These are phyloP conservation scores for Hypoxylon sp. DNA, from an alignment of 2,329 filamentous ascomycete species.

Conservation along the genomic window DNA sequence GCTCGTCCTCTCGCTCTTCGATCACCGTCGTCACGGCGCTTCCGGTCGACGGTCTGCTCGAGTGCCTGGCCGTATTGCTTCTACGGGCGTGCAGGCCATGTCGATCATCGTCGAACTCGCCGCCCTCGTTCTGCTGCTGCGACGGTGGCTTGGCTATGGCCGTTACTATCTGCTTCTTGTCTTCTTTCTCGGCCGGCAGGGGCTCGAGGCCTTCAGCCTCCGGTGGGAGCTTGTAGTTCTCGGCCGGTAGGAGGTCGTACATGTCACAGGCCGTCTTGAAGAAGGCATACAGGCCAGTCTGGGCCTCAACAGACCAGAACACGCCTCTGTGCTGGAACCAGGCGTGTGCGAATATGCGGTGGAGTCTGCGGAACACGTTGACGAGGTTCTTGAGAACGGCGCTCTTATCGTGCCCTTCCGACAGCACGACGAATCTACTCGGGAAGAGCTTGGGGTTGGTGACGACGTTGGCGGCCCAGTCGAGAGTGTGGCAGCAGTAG, in stretches of 20 bases:
- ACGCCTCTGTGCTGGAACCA: conserved; percentile 98
- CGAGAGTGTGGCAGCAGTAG: conserved; percentile 97
- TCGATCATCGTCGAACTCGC: conserved; percentile 58
- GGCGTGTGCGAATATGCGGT: conserved; percentile 96
- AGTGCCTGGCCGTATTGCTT: conserved; percentile 82
- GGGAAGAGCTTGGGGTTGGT: conserved; percentile 96
- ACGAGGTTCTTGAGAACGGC: conserved; percentile 82
- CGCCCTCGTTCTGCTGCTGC: conserved; percentile 40
- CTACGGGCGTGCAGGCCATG: conserved; percentile 58
- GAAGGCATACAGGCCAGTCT: conserved; percentile 92
- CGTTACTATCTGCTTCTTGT: conserved; percentile 48
- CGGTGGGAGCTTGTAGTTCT: conserved; percentile 94
- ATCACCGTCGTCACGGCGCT: conserved; percentile 82
- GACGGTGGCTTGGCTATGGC: conserved; percentile 44
- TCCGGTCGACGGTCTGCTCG: conserved; percentile 81
- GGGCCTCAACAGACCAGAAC: conserved; percentile 91
- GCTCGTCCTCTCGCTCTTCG: conserved; percentile 81
- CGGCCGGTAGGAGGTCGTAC: conserved; percentile 86
- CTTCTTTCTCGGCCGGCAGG: conserved; percentile 52
- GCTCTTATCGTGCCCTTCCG: conserved; percentile 65
- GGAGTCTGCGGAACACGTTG: conserved; percentile 92
- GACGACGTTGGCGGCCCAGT: conserved; percentile 95
- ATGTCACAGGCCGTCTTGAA: conserved; percentile 97
- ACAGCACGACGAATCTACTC: conserved; percentile 72
- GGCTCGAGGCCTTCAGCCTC: conserved; percentile 87